Evolutionary conservation across 108 stramenopile species (phyloP).

Genomic region (Seminavis robusta): DNA sequence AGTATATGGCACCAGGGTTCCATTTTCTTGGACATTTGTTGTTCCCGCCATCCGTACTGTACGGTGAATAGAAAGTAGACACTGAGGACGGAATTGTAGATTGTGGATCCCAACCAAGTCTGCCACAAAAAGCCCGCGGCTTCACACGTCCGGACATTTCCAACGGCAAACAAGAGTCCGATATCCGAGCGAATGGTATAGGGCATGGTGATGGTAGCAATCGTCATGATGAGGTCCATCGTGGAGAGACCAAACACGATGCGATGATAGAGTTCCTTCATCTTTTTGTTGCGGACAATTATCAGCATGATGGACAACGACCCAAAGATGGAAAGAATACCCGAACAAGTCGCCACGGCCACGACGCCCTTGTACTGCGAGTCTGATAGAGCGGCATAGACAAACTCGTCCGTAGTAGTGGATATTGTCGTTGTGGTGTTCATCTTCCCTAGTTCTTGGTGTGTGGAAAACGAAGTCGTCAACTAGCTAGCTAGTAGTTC

Average conservation of each 20-base stretch:
- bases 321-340: neutral
- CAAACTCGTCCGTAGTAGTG: too few species aligned
- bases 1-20: neutral
- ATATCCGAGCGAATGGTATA: neutral
- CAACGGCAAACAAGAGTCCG: neutral
- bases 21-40: neutral
- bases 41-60: neutral
- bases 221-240: neutral
- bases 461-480: too few species aligned
- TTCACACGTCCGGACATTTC: constrained; percentile 3
- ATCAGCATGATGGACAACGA: neutral
- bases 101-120: neutral
- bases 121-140: neutral
- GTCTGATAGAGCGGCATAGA: too few species aligned
- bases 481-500: too few species aligned
- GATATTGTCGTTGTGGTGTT: too few species aligned
- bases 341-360: too few species aligned
- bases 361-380: too few species aligned
- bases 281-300: neutral
- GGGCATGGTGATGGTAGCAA: neutral
- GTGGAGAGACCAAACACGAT: neutral
- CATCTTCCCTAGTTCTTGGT: too few species aligned
- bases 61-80: neutral
- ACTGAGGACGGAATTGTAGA: neutral
- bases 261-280: neutral